A percentile compares a stretch with the other conserved stretches of the same genome.
phyloP scores from a whole-genome alignment of 345 rosid genomes.

The Lenwebbia sp. region DNA sequence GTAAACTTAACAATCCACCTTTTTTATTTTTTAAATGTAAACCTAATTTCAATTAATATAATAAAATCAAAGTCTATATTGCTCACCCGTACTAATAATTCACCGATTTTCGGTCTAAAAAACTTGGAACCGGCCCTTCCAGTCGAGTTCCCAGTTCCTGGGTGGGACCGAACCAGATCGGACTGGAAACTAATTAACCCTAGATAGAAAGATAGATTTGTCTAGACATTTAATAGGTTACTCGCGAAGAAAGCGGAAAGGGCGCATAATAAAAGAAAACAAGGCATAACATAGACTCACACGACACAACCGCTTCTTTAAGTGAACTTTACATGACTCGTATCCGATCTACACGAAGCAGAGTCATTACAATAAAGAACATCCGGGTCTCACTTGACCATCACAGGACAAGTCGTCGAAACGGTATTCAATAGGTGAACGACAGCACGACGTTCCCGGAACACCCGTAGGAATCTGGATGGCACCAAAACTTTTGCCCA shows the following conservation, averaged over 20 bases:
- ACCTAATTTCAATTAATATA: too few species aligned
- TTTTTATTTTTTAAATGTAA: too few species aligned
- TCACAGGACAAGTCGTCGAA: not conserved
- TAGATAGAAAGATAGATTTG: not conserved
- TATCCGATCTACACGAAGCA: not conserved
- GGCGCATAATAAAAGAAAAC: not conserved
- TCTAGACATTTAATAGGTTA: not conserved
- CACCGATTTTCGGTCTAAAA: too few species aligned
- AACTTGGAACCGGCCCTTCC: too few species aligned
- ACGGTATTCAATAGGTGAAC: not conserved
- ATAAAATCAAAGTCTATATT: too few species aligned
- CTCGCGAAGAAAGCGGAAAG: not conserved
- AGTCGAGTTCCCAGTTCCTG: too few species aligned
- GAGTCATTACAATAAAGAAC: not conserved
- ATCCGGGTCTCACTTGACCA: not conserved
- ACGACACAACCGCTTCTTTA: not conserved
- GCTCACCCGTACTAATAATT: too few species aligned
- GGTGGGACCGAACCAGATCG: too few species aligned
- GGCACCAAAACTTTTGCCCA: not conserved
- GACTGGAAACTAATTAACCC: too few species aligned
- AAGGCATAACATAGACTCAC: not conserved
- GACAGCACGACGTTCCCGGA: not conserved
- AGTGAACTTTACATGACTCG: not conserved
- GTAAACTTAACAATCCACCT: too few species aligned
- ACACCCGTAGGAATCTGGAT: not conserved